Percentiles rank a stretch among this genome's conserved stretches.
These are phyloP conservation scores for Aspergillus sclerotioniger DNA, from an alignment of 495 filamentous ascomycete species.

Conservation along the genomic window DNA sequence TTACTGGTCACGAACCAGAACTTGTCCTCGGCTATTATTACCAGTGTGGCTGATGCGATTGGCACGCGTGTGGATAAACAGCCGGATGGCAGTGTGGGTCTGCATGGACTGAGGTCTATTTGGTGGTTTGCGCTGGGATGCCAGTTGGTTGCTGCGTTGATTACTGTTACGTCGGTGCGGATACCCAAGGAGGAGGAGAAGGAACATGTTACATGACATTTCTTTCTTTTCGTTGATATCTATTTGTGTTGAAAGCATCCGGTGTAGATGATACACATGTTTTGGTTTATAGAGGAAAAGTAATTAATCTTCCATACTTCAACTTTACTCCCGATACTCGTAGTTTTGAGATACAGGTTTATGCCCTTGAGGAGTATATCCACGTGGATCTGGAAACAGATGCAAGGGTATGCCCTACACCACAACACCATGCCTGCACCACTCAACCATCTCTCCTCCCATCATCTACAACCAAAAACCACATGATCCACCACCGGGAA, in stretches of 20 bases:
- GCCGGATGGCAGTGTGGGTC: conserved; percentile 35
- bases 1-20: conserved; percentile 37
- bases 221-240: neutral
- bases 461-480: no score
- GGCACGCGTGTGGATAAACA: conserved; percentile 38
- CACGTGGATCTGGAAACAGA: no score
- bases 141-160: conserved; percentile 37
- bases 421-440: no score
- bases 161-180: conserved; percentile 26
- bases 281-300: no score
- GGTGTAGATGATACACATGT: neutral
- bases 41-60: conserved; percentile 43
- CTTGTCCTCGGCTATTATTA: conserved; percentile 42
- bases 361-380: no score
- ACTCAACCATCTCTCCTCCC: no score
- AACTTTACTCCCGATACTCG: no score
- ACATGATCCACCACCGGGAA: no score
- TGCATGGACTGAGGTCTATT: conserved; percentile 42
- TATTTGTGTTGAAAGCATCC: neutral
- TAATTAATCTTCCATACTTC: no score
- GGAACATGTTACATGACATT: conserved; percentile 41
- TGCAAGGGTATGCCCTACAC: no score
- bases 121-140: conserved; percentile 50
- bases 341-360: no score
- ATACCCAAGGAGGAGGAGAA: conserved; percentile 38